A percentile compares a stretch with the other conserved stretches of the same genome.
phyloP scores from a whole-genome alignment of 1,284 basidiomycete genomes.

The Cerrena zonata region DNA sequence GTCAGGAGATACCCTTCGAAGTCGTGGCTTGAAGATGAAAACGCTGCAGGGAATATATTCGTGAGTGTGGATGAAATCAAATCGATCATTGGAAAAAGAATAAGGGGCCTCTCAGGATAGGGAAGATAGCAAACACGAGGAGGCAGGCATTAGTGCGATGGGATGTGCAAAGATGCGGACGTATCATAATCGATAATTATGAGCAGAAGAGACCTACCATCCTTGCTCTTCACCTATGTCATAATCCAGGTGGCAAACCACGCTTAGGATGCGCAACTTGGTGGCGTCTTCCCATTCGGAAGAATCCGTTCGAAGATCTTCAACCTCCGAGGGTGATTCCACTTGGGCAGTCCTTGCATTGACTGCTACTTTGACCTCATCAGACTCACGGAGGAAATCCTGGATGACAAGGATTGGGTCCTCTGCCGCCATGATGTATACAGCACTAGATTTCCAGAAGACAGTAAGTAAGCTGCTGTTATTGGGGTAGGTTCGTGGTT shows the following conservation, averaged over 20 bases:
- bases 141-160: too few relatives aligned
- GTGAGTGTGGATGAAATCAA: neutral
- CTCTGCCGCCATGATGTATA: too few relatives aligned
- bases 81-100: neutral
- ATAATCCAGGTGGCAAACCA: constrained; percentile 30
- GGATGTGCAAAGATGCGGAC: too few relatives aligned
- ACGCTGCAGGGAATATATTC: constrained; percentile 28
- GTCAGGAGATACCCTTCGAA: constrained; percentile 8
- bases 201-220: too few relatives aligned
- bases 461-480: too few relatives aligned
- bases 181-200: too few relatives aligned
- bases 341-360: neutral
- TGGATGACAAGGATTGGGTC: neutral
- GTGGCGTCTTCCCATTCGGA: constrained; percentile 4
- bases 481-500: too few relatives aligned
- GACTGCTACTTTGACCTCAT: constrained; percentile 10
- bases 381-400: constrained; percentile 10
- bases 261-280: constrained; percentile 29
- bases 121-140: neutral
- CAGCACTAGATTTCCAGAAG: too few relatives aligned
- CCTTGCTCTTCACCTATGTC: constrained; percentile 31
- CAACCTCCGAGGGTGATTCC: neutral
- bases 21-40: constrained; percentile 35
- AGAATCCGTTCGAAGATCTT: neutral
- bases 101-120: neutral